Evolutionary conservation across 2,329 filamentous ascomycete species (phyloP).

Genomic region (Ophiostoma populinum): DNA sequence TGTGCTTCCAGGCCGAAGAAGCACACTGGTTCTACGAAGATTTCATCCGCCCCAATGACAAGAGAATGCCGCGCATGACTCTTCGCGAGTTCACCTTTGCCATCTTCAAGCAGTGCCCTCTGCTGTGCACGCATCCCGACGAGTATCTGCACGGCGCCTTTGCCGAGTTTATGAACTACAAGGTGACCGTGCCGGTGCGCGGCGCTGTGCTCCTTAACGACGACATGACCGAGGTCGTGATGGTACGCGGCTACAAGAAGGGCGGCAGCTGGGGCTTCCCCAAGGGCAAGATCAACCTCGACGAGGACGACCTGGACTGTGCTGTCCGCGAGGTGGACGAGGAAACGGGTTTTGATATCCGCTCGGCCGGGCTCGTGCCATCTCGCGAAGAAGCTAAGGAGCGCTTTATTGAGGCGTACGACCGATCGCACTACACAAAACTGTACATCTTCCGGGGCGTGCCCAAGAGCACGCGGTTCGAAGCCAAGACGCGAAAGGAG

Average conservation of each 20-base stretch:
- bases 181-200: constrained; percentile 81
- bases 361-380: constrained; percentile 56
- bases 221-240: constrained; percentile 80
- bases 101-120: constrained; percentile 87
- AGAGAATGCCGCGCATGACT: constrained; percentile 67
- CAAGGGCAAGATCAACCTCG: constrained; percentile 93
- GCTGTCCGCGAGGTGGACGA: constrained; percentile 90
- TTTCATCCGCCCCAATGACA: constrained; percentile 83
- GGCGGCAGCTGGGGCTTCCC: constrained; percentile 93
- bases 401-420: not conserved
- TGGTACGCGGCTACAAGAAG: constrained; percentile 98
- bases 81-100: constrained; percentile 72
- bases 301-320: constrained; percentile 85
- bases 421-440: constrained; percentile 56
- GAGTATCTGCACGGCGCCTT: constrained; percentile 71
- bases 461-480: constrained; percentile 72
- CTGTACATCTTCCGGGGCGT: constrained; percentile 85
- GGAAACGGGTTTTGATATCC: constrained; percentile 81
- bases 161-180: constrained; percentile 84
- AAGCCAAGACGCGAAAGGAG: constrained; percentile 84
- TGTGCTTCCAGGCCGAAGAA: constrained; percentile 98
- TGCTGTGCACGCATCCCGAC: constrained; percentile 65
- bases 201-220: constrained; percentile 87
- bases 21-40: constrained; percentile 99
- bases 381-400: constrained; percentile 51